Conservation (phyloP, 306 rosid species). For the Medicago lupulina region DNA sequence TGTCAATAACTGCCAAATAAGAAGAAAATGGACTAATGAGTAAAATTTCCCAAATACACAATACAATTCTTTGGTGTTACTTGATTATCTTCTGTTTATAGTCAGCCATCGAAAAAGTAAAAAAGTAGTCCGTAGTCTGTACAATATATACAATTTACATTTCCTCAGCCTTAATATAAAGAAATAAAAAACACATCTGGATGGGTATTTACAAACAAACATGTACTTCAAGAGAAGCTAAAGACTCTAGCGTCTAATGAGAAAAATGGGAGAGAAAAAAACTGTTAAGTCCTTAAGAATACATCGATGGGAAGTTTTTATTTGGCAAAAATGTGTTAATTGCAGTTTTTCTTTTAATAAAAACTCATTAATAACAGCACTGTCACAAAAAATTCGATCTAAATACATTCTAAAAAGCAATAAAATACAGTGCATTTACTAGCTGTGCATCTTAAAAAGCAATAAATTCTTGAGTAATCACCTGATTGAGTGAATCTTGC, state of each 20-base stretch:
- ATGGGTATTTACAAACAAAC: constrained; percentile 23
- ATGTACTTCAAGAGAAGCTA: constrained; percentile 23
- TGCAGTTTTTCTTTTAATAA: not conserved
- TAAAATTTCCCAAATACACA: constrained; percentile 33
- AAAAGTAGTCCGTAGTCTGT: not conserved
- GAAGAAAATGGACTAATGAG: constrained; percentile 18
- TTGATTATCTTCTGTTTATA: constrained; percentile 13
- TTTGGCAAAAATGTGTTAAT: not conserved
- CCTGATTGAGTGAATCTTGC: constrained; percentile 92
- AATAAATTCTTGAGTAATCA: constrained; percentile 35
- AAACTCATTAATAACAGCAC: not conserved
- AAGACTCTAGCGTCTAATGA: not conserved
- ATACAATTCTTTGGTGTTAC: constrained; percentile 4
- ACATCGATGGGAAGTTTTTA: not conserved
- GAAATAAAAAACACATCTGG: not conserved
- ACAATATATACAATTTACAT: not conserved
- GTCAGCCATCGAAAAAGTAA: not conserved
- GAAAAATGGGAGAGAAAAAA: not conserved
- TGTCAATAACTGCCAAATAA: constrained; percentile 63
- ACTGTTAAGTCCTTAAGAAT: not conserved
- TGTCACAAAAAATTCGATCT: constrained; percentile 4
- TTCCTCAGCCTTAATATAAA: constrained; percentile 1
- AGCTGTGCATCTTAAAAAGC: constrained; percentile 12
- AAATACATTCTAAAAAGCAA: not conserved
- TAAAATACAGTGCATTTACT: constrained; percentile 9